phyloP scores from a whole-genome alignment of 2,329 filamentous ascomycete species.

The Drechslerella dactyloides region DNA sequence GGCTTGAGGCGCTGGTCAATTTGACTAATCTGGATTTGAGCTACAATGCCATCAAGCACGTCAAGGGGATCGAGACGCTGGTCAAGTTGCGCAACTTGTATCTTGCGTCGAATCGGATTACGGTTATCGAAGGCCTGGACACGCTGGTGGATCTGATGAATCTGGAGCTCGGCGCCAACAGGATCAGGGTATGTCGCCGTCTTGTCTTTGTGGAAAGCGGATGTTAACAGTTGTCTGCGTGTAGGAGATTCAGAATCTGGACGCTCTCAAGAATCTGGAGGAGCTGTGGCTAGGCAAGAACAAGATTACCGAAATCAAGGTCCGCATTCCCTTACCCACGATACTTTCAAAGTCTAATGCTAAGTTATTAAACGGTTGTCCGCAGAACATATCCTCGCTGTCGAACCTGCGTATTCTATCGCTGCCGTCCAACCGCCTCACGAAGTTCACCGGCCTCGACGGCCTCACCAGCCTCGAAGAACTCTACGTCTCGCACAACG shows the following conservation, averaged over 20 bases:
- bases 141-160: slow-evolving; percentile 76
- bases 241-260: slow-evolving; percentile 79
- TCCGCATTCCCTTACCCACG: slow-evolving; percentile 51
- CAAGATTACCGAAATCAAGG: slow-evolving; percentile 84
- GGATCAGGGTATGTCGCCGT: slow-evolving; percentile 71
- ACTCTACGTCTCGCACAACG: slow-evolving; percentile 94
- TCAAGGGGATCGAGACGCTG: slow-evolving; percentile 69
- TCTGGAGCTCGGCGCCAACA: slow-evolving; percentile 89
- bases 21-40: slow-evolving; percentile 85
- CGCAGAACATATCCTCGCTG: slow-evolving; percentile 71
- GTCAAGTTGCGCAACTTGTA: slow-evolving; percentile 81
- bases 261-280: slow-evolving; percentile 76
- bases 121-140: slow-evolving; percentile 81
- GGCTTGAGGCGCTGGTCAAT: slow-evolving; percentile 76
- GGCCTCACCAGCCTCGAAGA: slow-evolving; percentile 80
- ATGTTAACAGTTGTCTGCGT: neutral
- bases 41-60: slow-evolving; percentile 99
- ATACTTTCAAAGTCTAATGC: slow-evolving; percentile 20
- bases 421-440: slow-evolving; percentile 93
- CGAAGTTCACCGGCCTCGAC: slow-evolving; percentile 75
- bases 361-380: slow-evolving; percentile 16
- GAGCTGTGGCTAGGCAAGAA: slow-evolving; percentile 96
- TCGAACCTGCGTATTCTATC: slow-evolving; percentile 84
- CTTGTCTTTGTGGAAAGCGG: neutral
- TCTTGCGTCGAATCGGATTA: slow-evolving; percentile 94